phyloP scores from a whole-genome alignment of 257 asterid species.

The Nicotiana benthamiana region DNA sequence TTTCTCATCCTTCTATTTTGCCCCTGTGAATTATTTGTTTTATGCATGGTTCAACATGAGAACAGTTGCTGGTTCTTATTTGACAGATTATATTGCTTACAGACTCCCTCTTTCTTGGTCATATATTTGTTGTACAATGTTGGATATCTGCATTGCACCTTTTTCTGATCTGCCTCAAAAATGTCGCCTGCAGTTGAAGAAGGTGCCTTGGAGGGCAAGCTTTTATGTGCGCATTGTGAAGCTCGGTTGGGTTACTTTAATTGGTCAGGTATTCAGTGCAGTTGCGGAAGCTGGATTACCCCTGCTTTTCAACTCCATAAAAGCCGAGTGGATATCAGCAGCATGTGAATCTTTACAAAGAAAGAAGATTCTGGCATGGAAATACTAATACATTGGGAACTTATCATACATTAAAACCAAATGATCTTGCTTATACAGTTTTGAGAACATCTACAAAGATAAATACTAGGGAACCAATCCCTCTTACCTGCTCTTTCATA shows the following conservation, averaged over 20 bases:
- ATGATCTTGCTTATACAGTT: not conserved
- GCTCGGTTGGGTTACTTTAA: constrained; percentile 91
- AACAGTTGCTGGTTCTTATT: not conserved
- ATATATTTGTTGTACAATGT: not conserved
- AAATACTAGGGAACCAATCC: not conserved
- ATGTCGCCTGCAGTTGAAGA: constrained; percentile 52
- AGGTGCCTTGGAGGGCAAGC: constrained; percentile 89
- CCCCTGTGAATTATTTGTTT: not conserved
- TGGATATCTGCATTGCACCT: not conserved
- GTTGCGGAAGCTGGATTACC: constrained; percentile 96
- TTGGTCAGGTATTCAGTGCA: constrained; percentile 97
- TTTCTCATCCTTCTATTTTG: not conserved
- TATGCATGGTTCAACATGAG: not conserved
- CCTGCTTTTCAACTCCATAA: constrained; percentile 97
- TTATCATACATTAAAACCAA: not conserved
- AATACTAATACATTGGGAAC: not conserved
- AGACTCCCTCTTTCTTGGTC: not conserved
- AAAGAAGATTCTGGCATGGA: not conserved
- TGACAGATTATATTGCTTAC: not conserved
- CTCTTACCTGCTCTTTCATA: not conserved
- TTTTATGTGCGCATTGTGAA: constrained; percentile 67
- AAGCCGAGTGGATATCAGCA: constrained; percentile 74
- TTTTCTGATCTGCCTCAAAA: not conserved
- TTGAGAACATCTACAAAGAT: not conserved
- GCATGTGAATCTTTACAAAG: constrained; percentile 23